A percentile compares a stretch with the other conserved stretches of the same genome.
phyloP scores from a whole-genome alignment of 2,329 filamentous ascomycete species.

The Decorospora gaudefroyi region DNA sequence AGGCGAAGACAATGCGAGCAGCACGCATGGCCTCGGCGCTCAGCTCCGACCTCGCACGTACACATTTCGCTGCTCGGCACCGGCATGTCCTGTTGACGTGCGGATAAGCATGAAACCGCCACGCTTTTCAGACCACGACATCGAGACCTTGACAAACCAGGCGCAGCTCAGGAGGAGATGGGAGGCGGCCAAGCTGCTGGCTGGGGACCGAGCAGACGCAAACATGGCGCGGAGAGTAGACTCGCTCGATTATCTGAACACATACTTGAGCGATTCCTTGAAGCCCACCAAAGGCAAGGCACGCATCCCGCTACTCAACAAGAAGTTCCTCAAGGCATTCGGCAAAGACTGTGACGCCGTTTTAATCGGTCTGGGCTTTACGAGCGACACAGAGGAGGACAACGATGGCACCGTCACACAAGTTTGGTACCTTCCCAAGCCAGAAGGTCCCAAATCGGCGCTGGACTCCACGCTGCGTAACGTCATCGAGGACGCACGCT shows the following conservation, averaged over 20 bases:
- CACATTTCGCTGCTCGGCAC: slow-evolving; percentile 63
- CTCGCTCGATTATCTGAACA: slow-evolving; percentile 60
- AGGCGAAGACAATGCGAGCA: slow-evolving; percentile 21
- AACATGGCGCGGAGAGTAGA: slow-evolving; percentile 58
- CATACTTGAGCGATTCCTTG: slow-evolving; percentile 64
- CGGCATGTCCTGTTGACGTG: slow-evolving; percentile 60
- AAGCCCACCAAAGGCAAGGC: slow-evolving; percentile 56
- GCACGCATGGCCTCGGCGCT: slow-evolving; percentile 19
- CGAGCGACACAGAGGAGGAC: slow-evolving; percentile 36
- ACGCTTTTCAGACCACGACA: slow-evolving; percentile 54
- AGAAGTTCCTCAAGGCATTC: slow-evolving; percentile 66
- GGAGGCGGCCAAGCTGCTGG: slow-evolving; percentile 55
- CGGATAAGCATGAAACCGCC: slow-evolving; percentile 59
- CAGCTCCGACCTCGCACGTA: slow-evolving; percentile 33
- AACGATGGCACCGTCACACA: slow-evolving; percentile 40
- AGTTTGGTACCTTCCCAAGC: slow-evolving; percentile 43
- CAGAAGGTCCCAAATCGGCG: slow-evolving; percentile 24
- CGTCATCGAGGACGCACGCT: slow-evolving; percentile 61
- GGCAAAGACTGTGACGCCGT: slow-evolving; percentile 64
- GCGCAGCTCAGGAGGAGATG: slow-evolving; percentile 58
- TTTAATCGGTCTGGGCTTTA: slow-evolving; percentile 63
- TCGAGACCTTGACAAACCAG: slow-evolving; percentile 59
- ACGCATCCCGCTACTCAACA: slow-evolving; percentile 63
- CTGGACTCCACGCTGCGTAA: slow-evolving; percentile 32
- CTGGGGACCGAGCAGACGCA: slow-evolving; percentile 60